Evolutionary conservation across 176 grass and related monocot species (phyloP), one percentile per base, ranked within the genome.

Genomic region (Rhipidocladum racemiflorum): DNA sequence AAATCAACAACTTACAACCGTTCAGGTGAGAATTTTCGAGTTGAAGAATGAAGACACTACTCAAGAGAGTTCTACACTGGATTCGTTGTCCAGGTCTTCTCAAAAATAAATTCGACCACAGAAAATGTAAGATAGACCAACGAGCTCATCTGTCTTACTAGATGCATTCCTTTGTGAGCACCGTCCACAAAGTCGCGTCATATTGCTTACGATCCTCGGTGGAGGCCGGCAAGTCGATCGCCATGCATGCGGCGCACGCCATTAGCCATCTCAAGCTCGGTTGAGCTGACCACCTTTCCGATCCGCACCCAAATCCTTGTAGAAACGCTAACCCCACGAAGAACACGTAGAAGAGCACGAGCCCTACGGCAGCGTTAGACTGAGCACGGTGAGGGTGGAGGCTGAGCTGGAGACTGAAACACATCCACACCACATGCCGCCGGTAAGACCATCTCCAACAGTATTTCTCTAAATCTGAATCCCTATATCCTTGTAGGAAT

Each of bases 301-400:
- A n/a, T 84, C 84, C 9, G 68, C 68, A 2, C 75, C 78, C 65
- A 95, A 85, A 88, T 95, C 92, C 95, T 91, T 94, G 60, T 92
- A 97, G 67, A 97, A 97, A 94, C 13, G 94, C 92, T 35, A 97
- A 62, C 2, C 94, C 91, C 17, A 94, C 88, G 70, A 97, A 97
- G 83, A 97, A 97, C 12, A 85, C n/a, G 59, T 95, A 95, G 84
- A 94, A 89, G 65, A 94, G 78, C 15, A 94, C 71, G 65, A 97
- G 90, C 17, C 87, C 92, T 2, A 94, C 75, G 21, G 92, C 92
- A 34, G 1, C 32, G 32, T 34, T 34, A 34, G 32, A 34, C 32
- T 3, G 32, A 3, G 32, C 32, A 34, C 1, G 32, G 32, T 34
- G 32, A 34, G 32, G 32, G 32, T 34, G 32, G 32, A 34, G 32